phyloP scores from a whole-genome alignment of 441 rosid genomes.

The Breynia disticha region DNA sequence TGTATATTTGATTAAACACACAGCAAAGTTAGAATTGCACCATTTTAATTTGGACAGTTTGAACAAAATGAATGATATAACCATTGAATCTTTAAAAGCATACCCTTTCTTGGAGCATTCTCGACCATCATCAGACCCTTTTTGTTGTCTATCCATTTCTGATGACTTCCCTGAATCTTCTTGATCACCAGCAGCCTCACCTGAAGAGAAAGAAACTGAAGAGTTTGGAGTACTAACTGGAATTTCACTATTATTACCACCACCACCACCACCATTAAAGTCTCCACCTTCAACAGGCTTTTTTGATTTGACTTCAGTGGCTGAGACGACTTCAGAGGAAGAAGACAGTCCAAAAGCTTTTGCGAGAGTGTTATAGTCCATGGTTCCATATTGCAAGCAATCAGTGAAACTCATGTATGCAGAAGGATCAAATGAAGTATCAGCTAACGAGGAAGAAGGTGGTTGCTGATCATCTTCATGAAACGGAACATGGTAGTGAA shows the following conservation, averaged over 20 bases:
- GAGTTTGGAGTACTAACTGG: constrained; percentile 38
- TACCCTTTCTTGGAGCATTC: constrained; percentile 22
- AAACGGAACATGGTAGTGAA: constrained; percentile 28
- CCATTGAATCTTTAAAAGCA: not conserved
- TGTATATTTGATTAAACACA: too few relatives aligned
- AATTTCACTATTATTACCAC: constrained; percentile 17
- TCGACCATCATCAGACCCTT: constrained; percentile 16
- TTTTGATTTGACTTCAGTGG: constrained; percentile 24
- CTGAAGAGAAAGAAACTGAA: constrained; percentile 64
- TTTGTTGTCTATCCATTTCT: constrained; percentile 9
- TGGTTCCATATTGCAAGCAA: constrained; percentile 42
- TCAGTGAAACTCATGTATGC: constrained; percentile 43
- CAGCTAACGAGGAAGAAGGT: constrained; percentile 12
- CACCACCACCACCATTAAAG: constrained; percentile 15
- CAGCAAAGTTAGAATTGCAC: not conserved
- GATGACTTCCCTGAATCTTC: constrained; percentile 26
- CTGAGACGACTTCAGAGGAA: constrained; percentile 32
- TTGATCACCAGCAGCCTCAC: constrained; percentile 50
- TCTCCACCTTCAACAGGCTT: constrained; percentile 23
- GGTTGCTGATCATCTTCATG: constrained; percentile 22
- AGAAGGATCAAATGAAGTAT: constrained; percentile 24
- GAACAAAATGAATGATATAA: too few relatives aligned
- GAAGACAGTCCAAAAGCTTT: constrained; percentile 49
- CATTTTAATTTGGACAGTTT: too few relatives aligned
- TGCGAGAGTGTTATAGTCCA: constrained; percentile 54